Conservation (phyloP, 2,329 filamentous ascomycete species). For the Claviceps africana region DNA sequence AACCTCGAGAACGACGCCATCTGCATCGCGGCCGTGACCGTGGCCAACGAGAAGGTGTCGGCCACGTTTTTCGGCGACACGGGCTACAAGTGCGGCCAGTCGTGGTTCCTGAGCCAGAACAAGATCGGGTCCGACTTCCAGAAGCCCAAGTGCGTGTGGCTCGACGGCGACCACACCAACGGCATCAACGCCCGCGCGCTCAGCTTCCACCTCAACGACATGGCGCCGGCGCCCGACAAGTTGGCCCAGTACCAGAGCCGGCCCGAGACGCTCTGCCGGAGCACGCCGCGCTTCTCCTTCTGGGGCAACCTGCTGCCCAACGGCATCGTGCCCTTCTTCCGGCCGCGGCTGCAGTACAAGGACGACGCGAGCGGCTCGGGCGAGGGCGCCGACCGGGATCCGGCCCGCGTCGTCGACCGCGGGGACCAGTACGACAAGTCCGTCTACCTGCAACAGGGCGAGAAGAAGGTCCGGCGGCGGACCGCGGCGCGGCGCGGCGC, state of each 20-base stretch:
- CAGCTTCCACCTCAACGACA: slow-evolving; percentile 12
- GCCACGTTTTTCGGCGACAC: slow-evolving; percentile 11
- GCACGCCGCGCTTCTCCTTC: slow-evolving; percentile 11
- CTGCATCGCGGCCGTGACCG: slow-evolving; percentile 10
- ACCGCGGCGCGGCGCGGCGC: not conserved
- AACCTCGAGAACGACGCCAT: slow-evolving; percentile 11
- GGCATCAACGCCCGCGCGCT: slow-evolving; percentile 10
- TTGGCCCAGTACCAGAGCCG: slow-evolving; percentile 7
- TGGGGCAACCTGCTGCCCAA: slow-evolving; percentile 10
- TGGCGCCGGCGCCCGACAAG: slow-evolving; percentile 7
- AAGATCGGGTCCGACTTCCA: slow-evolving; percentile 5
- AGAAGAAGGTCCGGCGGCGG: not conserved
- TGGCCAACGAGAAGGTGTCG: slow-evolving; percentile 7
- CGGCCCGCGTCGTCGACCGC: slow-evolving; percentile 7
- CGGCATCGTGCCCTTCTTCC: slow-evolving; percentile 13
- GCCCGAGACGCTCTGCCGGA: slow-evolving; percentile 8
- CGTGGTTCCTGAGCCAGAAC: slow-evolving; percentile 11
- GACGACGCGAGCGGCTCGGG: slow-evolving; percentile 4
- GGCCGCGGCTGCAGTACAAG: slow-evolving; percentile 14
- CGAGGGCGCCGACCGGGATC: slow-evolving; percentile 6
- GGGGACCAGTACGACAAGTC: slow-evolving; percentile 6
- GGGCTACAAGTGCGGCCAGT: slow-evolving; percentile 10
- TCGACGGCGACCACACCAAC: slow-evolving; percentile 12
- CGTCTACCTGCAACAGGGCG: slow-evolving; percentile 4
- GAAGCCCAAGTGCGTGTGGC: slow-evolving; percentile 11